Evolutionary conservation across 495 filamentous ascomycete species (phyloP).

Genomic region (Sordaria brevicollis): DNA sequence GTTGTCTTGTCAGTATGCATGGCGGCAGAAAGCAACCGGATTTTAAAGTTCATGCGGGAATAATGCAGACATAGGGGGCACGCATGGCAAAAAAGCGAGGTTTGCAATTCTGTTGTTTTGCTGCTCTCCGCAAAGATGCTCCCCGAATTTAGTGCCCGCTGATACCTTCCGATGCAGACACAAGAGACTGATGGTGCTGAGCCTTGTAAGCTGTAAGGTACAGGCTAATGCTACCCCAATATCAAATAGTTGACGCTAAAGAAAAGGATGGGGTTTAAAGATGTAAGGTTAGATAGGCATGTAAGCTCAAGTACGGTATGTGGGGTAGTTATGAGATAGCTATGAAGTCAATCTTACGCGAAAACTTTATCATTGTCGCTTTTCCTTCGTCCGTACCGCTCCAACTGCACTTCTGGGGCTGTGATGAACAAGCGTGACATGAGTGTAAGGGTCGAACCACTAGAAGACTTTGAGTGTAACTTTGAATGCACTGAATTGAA

Average conservation of each 20-base stretch:
- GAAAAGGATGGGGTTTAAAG: too few species aligned
- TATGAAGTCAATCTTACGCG: not conserved
- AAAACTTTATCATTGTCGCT: too few species aligned
- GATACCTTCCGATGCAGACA: too few species aligned
- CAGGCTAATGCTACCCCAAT: not conserved
- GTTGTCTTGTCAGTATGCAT: not conserved
- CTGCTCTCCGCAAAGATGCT: not conserved
- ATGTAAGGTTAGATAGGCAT: not conserved
- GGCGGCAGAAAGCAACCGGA: not conserved
- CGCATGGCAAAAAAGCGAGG: not conserved
- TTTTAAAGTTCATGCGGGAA: too few species aligned
- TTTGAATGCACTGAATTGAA: too few species aligned
- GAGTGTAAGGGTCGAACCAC: too few species aligned
- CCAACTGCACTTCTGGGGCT: too few species aligned
- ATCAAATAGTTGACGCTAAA: not conserved
- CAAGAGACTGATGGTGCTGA: too few species aligned
- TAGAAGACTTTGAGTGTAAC: too few species aligned
- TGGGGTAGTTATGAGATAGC: not conserved
- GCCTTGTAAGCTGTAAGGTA: not conserved
- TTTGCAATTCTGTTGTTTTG: not conserved
- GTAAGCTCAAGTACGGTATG: not conserved
- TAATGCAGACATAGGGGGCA: not conserved
- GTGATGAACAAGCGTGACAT: too few species aligned
- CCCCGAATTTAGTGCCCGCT: not conserved
- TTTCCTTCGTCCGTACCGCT: too few species aligned